Base-by-base conservation (phyloP, 345 rosid species). In the Noccaea caerulescens region DNA sequence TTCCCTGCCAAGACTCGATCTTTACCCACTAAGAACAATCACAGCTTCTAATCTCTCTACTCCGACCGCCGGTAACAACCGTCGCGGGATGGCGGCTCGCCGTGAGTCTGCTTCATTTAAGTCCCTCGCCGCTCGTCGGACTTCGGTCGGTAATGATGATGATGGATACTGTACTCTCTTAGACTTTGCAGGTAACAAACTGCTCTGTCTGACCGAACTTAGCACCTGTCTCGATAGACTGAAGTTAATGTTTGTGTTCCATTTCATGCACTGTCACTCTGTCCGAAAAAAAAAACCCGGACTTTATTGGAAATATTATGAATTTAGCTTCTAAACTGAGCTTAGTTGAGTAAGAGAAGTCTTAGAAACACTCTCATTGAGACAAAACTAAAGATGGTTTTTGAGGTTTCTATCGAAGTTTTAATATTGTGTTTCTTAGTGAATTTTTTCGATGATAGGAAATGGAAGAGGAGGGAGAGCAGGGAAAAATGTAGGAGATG, bases 401-500 rank as follows among this genome's bases (percentile, higher is more conserved):
- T 68, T 43, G 68, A 59, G 5, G 18, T 14, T 56, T 68, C 51
- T 52, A 13, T 23, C 58, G 36, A 68, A 53, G 47, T 43, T 60
- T 43, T 13, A 51, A 4, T 20, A 49, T 58, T 73, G 9, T 41
- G 39, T 59, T 6, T 18, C 2, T 18, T 42, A 33, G 12, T 44
- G 50, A 42, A 5, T 3, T 8, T 6, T 39, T 23, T 53, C 6
- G 7, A 58, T 85, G 72, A 71, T 73, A 52, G 97, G 88, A 45
- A 83, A 71, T 71, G 79, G 77, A 62, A 86, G 96, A 18, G 85
- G 77, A 72, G 86, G 78, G 66, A 88, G 89, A 69, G 86, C 77
- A 72, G 93, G 86, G 38, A 10, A 46, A 10, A 58, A 83, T 58
- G 86, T 85, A 71, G 88, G 86, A 42, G 93, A 85, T 79, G 97